A percentile compares a stretch with the other conserved stretches of the same genome.
phyloP scores from a whole-genome alignment of 441 rosid species.

The Adansonia gregorii region DNA sequence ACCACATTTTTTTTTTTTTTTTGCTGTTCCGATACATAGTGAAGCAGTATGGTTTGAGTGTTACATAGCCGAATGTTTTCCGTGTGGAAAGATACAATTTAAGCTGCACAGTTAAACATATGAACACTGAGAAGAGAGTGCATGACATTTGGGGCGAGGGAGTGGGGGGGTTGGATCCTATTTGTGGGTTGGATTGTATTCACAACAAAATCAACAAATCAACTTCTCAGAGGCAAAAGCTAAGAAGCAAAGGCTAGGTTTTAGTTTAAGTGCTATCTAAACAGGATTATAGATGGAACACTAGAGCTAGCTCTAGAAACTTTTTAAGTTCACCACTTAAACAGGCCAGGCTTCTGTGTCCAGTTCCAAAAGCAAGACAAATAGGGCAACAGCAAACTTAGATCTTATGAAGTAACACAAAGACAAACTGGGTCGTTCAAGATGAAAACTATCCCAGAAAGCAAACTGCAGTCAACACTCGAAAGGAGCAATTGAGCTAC shows the following conservation, averaged over 20 bases:
- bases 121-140: not conserved
- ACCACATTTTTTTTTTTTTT: not conserved
- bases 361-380: not conserved
- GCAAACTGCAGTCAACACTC: not conserved
- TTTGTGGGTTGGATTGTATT: not conserved
- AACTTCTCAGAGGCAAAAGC: not conserved
- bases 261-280: not conserved
- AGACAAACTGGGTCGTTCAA: not conserved
- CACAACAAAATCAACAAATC: not conserved
- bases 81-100: not conserved
- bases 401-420: not conserved
- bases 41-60: not conserved
- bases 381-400: not conserved
- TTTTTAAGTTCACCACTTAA: not conserved
- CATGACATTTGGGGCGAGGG: not conserved
- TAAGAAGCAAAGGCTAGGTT: not conserved
- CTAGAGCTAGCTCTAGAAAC: not conserved
- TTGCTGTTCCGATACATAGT: not conserved
- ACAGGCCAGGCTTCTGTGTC: not conserved
- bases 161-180: not conserved
- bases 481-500: not conserved
- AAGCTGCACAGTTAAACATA: not conserved
- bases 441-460: not conserved
- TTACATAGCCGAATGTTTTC: not conserved
- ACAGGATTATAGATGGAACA: not conserved